phyloP scores from a whole-genome alignment of 1,139 yeast genomes.

The Pichia sp. region DNA sequence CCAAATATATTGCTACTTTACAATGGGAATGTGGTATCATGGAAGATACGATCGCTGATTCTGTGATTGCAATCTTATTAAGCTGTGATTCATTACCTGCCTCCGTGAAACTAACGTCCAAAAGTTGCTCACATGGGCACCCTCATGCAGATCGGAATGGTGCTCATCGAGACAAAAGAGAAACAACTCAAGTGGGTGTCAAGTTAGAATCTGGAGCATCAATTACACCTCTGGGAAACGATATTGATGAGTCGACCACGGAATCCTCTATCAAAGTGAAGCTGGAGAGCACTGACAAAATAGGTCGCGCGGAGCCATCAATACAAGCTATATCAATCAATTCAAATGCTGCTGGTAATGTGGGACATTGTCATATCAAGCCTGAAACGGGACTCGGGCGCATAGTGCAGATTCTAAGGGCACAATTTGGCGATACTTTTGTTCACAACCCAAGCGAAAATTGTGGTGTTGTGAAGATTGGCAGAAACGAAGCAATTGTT shows the following conservation, averaged over 20 bases:
- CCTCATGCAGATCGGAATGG: conserved; percentile 12
- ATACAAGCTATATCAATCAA: too few relatives aligned
- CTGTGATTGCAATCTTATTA: conserved; percentile 81
- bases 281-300: too few relatives aligned
- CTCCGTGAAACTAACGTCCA: conserved; percentile 77
- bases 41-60: conserved; percentile 92
- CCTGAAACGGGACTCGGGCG: conserved; percentile 53
- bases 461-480: conserved; percentile 52
- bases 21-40: conserved; percentile 91
- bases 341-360: conserved; percentile 1
- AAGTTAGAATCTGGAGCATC: conserved; percentile 2
- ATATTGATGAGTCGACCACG: too few relatives aligned
- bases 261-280: too few relatives aligned
- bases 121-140: conserved; percentile 35
- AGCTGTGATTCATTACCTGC: conserved; percentile 95
- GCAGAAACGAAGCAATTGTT: conserved; percentile 65
- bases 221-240: too few relatives aligned
- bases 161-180: conserved; percentile 2
- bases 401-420: conserved; percentile 55
- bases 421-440: conserved; percentile 85
- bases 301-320: too few relatives aligned
- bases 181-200: neutral
- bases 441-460: conserved; percentile 29
- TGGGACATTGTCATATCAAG: conserved; percentile 32
- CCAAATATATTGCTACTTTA: conserved; percentile 47